phyloP scores from a whole-genome alignment of 1,139 yeast genomes.

The Diutina rugosa region DNA sequence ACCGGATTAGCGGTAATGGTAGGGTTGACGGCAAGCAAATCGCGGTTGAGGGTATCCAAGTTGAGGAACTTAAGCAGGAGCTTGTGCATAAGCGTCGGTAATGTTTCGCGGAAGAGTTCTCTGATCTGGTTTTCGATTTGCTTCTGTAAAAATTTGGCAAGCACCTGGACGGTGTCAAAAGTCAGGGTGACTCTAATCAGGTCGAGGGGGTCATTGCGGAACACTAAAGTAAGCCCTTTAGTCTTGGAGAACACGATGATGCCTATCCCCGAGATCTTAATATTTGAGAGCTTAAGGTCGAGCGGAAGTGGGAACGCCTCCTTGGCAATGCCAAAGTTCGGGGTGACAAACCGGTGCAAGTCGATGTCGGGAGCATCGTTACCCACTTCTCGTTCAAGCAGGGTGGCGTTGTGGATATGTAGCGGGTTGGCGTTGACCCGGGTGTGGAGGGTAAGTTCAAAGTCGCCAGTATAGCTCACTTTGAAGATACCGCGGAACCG shows the following conservation, averaged over 20 bases:
- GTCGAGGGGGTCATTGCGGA: slow-evolving; percentile 80
- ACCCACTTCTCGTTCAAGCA: slow-evolving; percentile 24
- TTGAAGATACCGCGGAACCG: slow-evolving; percentile 79
- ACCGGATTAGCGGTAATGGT: neutral
- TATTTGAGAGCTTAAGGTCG: slow-evolving; percentile 61
- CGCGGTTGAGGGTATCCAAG: slow-evolving; percentile 11
- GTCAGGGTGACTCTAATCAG: slow-evolving; percentile 73
- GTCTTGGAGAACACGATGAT: slow-evolving; percentile 72
- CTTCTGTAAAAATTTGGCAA: slow-evolving; percentile 67
- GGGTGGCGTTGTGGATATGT: slow-evolving; percentile 47
- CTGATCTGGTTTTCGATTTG: slow-evolving; percentile 77
- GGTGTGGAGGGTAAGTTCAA: slow-evolving; percentile 66
- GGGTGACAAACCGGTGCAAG: slow-evolving; percentile 36
- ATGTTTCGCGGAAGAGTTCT: slow-evolving; percentile 68
- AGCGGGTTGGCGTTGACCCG: slow-evolving; percentile 79
- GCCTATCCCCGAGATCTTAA: slow-evolving; percentile 67
- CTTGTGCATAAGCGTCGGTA: slow-evolving; percentile 71
- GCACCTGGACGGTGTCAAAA: slow-evolving; percentile 73
- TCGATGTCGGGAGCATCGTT: neutral
- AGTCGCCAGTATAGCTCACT: slow-evolving; percentile 69
- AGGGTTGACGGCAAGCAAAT: neutral
- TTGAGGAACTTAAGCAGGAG: slow-evolving; percentile 49
- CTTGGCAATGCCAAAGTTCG: slow-evolving; percentile 53
- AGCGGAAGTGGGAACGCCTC: slow-evolving; percentile 69
- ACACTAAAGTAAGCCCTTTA: slow-evolving; percentile 76